Evolutionary conservation across 169 alveolate genomes (phyloP), one percentile per base, ranked within the genome.

Genomic region (Cyclospora cayetanensis): DNA sequence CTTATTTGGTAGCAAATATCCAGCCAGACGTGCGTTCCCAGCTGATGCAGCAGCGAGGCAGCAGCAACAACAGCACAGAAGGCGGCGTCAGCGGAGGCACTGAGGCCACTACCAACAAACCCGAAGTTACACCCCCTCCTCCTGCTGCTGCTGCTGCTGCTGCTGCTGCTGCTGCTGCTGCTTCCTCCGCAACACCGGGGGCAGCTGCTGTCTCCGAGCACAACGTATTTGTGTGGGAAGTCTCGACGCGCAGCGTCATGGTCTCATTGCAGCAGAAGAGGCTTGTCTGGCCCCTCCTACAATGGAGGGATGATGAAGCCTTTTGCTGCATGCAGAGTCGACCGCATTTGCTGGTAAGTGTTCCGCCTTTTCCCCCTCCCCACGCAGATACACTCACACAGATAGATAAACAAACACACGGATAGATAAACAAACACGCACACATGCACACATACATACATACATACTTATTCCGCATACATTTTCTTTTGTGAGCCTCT

Each of bases 251-350:
- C 22, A 46, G 20, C 27, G 72, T 66, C 39, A 84, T 66, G 25
- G 93, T 66, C 25, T 77, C 90, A 25, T 50, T 72, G 55, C 63
- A 35, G 74, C 82, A 68, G 52, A 79, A 80, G 53, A 42, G 93
- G 31, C 93, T 79, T n/a, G 80, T 79, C 2, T 89, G 93, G 93
- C 93, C 93, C 0, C 84, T 89, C 72, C 90, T 89, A 53, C 55
- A 89, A 88, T 89, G 93, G 93, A 53, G 93, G 37, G 93, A 89
- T 27, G 93, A 89, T 70, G 93, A 89, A 31, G 80, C 82, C 29
- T 89, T 72, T 37, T 89, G 93, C 93, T 89, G 93, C 65, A 77
- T 89, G 55, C 55, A 87, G 18, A 29, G 29, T 27, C n/a, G 93
- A 15, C 80, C 80, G 7, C 74, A 52, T 27, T 25, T 89, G 12